phyloP scores from a whole-genome alignment of 108 stramenopile species.

The Cafeteria roenbergensis region DNA sequence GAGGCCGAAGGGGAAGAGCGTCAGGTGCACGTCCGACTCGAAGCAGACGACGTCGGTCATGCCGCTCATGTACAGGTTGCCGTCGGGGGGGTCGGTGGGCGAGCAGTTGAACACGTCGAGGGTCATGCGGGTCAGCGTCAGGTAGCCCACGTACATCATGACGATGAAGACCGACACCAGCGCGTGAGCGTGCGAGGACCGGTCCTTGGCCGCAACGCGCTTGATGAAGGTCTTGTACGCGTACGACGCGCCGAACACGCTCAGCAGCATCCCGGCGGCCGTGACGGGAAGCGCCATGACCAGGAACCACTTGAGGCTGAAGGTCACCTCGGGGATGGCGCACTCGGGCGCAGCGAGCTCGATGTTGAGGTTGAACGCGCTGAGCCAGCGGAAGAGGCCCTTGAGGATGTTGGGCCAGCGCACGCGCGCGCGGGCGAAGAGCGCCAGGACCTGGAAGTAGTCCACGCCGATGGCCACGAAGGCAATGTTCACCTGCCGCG shows the following conservation, averaged over 20 bases:
- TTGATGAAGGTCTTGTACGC: background rate
- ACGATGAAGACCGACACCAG: background rate
- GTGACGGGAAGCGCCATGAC: conserved; percentile 11
- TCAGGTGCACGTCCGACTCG: background rate
- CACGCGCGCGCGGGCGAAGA: conserved; percentile 18
- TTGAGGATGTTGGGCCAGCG: conserved; percentile 18
- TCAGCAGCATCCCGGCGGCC: background rate
- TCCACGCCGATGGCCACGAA: conserved; percentile 28
- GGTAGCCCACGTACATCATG: conserved; percentile 1
- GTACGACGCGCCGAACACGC: background rate
- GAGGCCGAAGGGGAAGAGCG: conserved; percentile 1
- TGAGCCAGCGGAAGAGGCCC: conserved; percentile 12
- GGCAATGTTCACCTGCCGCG: conserved; percentile 27
- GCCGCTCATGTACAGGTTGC: background rate
- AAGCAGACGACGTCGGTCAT: background rate
- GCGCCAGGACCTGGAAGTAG: conserved; percentile 28
- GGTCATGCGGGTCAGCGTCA: background rate
- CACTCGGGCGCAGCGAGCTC: conserved; percentile 31
- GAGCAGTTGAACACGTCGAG: conserved; percentile 9
- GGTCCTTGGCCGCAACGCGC: background rate
- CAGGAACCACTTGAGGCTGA: conserved; percentile 23
- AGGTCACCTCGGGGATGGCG: conserved; percentile 15
- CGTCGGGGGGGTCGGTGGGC: conserved; percentile 5
- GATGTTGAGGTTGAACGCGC: conserved; percentile 26
- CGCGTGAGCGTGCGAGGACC: background rate